Evolutionary conservation across 345 rosid species (phyloP), one percentile per base, ranked within the genome.

Genomic region (Geranium rotundifolium): DNA sequence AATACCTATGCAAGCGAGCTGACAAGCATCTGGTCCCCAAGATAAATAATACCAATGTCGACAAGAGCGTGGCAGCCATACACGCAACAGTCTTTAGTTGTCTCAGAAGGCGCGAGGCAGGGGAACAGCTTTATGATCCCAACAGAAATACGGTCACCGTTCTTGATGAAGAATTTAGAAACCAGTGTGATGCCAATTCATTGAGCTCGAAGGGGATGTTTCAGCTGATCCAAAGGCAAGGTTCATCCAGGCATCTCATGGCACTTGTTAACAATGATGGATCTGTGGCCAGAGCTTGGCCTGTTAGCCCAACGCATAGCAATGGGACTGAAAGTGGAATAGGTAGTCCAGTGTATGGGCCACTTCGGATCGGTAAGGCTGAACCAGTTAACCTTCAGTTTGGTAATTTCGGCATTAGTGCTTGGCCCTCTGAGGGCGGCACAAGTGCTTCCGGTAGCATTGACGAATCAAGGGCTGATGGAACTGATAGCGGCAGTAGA

Each of bases 1-100:
- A 95, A 58, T 95, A 88, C 73, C 81, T 95, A 10, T 85, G 93
- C 76, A 82, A 88, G 71, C 77, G 96, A 67, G 99, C 97, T 66
- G 99, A 90, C 80, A 95, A 95, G 71, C 99, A 95, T 78, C 83
- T 90, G 49, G 96, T 95, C 31, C 97, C 99, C 23, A 95, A 88
- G 80, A 79, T 95, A 75, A 95, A 90, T 79, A 95, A 95, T 61
- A 95, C 99, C 15, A 95, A 95, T 63, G 99, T 95, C 0, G 99
- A 95, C 64, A 86, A 78, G 77, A 95, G 99, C 31, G 99, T 95
- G 52, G 99, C 99, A 12, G 86, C 90, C 19, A 95, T 95, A 73
- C 99, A 95, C 71, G 99, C 99, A 5, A 88, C 96, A 0, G 91
- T 95, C 54, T 95, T 95, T 75, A 83, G 97, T 72, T 85, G 95